These are phyloP conservation scores for Phaseolus coccineus DNA, from an alignment of 331 rosid species.

Conservation along the genomic window DNA sequence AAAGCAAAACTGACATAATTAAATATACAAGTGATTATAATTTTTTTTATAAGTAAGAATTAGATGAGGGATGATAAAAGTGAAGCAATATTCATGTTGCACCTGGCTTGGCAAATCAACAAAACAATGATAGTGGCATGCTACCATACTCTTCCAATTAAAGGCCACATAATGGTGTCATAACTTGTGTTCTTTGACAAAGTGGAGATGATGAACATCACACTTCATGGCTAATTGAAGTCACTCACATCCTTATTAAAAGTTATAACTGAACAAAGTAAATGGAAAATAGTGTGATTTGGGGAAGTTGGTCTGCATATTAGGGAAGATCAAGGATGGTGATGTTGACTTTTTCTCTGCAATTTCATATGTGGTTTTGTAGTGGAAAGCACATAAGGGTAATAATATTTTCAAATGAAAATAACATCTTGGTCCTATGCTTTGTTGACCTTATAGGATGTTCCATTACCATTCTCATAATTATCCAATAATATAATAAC, in stretches of 20 bases:
- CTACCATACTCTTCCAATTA: background rate
- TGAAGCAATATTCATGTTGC: background rate
- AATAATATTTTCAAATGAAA: conserved; percentile 9
- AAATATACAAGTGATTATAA: background rate
- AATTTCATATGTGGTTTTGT: conserved; percentile 20
- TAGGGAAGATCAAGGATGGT: conserved; percentile 8
- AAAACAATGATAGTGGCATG: conserved; percentile 26
- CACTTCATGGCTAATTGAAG: conserved; percentile 19
- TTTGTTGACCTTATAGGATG: conserved; percentile 10
- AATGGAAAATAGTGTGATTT: conserved; percentile 10
- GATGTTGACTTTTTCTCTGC: conserved; percentile 36
- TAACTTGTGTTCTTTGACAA: background rate
- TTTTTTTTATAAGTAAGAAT: background rate
- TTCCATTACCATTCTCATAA: background rate
- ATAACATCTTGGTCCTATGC: background rate
- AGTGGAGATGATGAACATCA: conserved; percentile 39
- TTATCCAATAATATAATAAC: background rate
- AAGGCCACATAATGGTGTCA: conserved; percentile 10
- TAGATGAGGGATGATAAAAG: background rate
- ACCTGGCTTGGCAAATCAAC: background rate
- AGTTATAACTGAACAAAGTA: conserved; percentile 12
- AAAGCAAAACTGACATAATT: background rate
- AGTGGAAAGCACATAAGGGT: conserved; percentile 21
- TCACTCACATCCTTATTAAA: background rate
- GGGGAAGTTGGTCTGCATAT: conserved; percentile 18